Base-by-base conservation (phyloP, 352 stramenopile species). In the Pythium plurisporium region DNA sequence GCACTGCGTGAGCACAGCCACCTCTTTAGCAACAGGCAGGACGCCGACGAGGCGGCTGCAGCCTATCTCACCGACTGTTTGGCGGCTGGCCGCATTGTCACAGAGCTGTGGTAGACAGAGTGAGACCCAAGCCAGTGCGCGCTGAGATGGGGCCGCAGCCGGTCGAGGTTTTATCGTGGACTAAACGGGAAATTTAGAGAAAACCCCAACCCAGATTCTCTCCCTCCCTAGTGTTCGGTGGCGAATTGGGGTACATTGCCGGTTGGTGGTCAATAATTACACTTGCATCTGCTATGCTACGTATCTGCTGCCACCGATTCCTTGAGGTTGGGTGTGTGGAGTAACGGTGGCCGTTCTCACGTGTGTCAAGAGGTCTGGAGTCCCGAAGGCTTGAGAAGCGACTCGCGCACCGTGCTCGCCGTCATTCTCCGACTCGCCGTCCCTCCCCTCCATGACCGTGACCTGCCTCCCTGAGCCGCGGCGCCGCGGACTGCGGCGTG, bases 81-180 rank as follows among this genome's bases (percentile, higher is more conserved):
- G 17, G 65, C 55, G 14, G 53, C 47, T 5, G 59, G 73, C 6
- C 59, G 82, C 29, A 74, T 89, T 51, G 65, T 91, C 20, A 87
- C 81, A 47, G 81, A 91, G 68, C 73, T 91, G 19, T 91, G 81
- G 81, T n/a, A n/a, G n/a, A n/a, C n/a, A n/a, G n/a, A n/a, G n/a
- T 90, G 70, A 79, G 41, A 33, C 25, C 27, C 25, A 43, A 26
- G 23, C 20, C 5, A 27, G 12, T 17, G 14, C 19, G 25, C 38
- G 17, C 42, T 62, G 55, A 62, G 45, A 49, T 36, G 41, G 22
- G 37, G 27, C 41, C 23, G 23, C 15, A 4, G 17, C 22, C 3
- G 4, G 23, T 36, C 27, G 50, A 27, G 38, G 49, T 50, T 43
- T 50, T 41, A 27, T 5, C n/a, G 2, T 46, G 26, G 37, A 25